A percentile compares a stretch with the other conserved stretches of the same genome.
These are phyloP conservation scores for Camelina neglecta DNA, from an alignment of 345 rosid genomes.

Conservation along the genomic window DNA sequence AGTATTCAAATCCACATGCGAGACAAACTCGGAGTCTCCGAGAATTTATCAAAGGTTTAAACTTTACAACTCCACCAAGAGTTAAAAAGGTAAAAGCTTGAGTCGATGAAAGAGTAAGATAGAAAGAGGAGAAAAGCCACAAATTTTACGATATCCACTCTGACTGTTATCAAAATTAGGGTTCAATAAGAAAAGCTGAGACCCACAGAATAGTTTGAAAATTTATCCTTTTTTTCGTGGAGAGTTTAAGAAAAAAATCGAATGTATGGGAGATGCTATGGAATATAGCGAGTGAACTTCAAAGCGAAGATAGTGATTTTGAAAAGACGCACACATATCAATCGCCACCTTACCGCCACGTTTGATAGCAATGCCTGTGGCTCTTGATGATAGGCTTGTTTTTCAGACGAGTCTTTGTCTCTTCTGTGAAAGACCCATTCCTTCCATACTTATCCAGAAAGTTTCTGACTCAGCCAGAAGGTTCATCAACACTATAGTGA, in stretches of 20 bases:
- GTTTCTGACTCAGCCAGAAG: constrained; percentile 9
- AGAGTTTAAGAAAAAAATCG: not conserved
- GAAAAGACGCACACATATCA: constrained; percentile 32
- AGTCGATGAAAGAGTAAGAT: not conserved
- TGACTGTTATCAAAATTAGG: constrained; percentile 9
- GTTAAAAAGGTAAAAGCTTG: constrained; percentile 17
- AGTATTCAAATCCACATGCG: constrained; percentile 15
- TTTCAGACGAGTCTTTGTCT: constrained; percentile 9
- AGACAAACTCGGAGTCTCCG: not conserved
- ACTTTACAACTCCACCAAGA: constrained; percentile 19
- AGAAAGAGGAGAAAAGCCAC: not conserved
- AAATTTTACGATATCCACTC: constrained; percentile 10
- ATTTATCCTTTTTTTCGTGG: not conserved
- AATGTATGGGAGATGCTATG: constrained; percentile 28
- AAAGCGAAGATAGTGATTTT: constrained; percentile 8
- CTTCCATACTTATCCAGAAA: constrained; percentile 14
- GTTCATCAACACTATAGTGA: not conserved
- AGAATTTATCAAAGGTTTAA: constrained; percentile 15
- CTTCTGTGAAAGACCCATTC: not conserved
- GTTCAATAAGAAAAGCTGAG: constrained; percentile 18
- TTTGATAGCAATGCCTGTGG: constrained; percentile 39
- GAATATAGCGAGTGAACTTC: constrained; percentile 23
- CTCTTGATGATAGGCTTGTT: constrained; percentile 34
- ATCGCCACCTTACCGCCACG: constrained; percentile 41
- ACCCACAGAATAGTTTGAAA: constrained; percentile 24